Conservation (phyloP, 768 basidiomycete genomes). For the Gymnopilus junonius region DNA sequence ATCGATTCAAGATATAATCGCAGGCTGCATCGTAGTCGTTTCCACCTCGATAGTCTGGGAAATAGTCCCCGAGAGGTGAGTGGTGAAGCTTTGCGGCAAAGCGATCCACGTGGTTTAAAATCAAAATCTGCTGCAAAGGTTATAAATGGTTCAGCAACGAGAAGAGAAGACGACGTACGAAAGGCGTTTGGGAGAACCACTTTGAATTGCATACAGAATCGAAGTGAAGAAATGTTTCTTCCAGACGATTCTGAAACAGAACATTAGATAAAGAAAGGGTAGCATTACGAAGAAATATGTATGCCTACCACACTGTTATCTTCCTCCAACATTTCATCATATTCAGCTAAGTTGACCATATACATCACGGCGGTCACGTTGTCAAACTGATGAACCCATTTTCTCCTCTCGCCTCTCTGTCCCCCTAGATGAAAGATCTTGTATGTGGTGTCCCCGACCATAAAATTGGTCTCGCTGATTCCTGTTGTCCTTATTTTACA, state of each 20-base stretch:
- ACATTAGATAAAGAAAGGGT: neutral
- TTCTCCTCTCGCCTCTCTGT: constrained; percentile 87
- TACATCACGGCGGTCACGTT: constrained; percentile 94
- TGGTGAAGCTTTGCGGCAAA: constrained; percentile 92
- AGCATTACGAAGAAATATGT: constrained; percentile 27
- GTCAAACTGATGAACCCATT: constrained; percentile 97
- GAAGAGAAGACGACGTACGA: constrained; percentile 48
- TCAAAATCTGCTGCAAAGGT: constrained; percentile 67
- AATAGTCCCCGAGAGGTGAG: constrained; percentile 84
- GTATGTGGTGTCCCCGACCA: constrained; percentile 92
- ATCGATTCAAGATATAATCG: constrained; percentile 71
- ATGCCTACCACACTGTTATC: constrained; percentile 87
- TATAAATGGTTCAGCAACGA: too few relatives aligned
- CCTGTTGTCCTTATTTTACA: constrained; percentile 97
- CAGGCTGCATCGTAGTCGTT: constrained; percentile 90
- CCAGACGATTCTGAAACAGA: constrained; percentile 83
- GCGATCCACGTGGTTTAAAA: constrained; percentile 95
- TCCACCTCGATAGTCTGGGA: constrained; percentile 90
- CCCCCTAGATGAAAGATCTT: constrained; percentile 92
- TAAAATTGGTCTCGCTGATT: constrained; percentile 96
- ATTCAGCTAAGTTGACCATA: constrained; percentile 91
- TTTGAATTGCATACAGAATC: constrained; percentile 98
- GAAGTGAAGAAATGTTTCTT: constrained; percentile 93
- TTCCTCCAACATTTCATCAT: constrained; percentile 92
- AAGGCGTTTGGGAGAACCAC: constrained; percentile 95